Evolutionary conservation across 2,329 filamentous ascomycete genomes (phyloP).

Genomic region (Fusarium virguliforme): DNA sequence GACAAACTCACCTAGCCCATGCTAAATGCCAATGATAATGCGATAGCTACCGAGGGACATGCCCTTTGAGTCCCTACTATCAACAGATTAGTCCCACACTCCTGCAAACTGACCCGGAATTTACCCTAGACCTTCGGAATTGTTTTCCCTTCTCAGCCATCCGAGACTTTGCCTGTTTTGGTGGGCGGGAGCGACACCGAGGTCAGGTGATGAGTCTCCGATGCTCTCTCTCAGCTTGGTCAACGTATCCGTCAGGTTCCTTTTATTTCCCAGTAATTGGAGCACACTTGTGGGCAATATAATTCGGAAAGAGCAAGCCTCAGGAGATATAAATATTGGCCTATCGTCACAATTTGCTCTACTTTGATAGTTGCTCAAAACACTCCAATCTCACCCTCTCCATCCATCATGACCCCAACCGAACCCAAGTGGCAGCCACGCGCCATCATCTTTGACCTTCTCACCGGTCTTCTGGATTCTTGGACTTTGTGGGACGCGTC

Average conservation of each 20-base stretch:
- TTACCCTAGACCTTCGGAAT: neutral
- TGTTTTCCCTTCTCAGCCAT: no score
- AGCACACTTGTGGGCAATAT: neutral
- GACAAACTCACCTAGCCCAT: no score
- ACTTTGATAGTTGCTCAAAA: neutral
- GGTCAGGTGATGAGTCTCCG: neutral
- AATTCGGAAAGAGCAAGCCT: neutral
- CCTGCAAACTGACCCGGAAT: neutral
- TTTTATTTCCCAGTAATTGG: neutral
- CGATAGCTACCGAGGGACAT: no score
- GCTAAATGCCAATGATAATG: no score
- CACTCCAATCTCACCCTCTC: neutral
- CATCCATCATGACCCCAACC: neutral
- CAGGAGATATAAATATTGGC: neutral
- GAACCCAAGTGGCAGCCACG: conserved; percentile 50
- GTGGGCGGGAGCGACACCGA: conserved; percentile 3
- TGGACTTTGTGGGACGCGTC: conserved; percentile 59
- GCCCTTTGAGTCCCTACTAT: no score
- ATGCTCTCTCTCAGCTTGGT: neutral
- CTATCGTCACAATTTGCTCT: neutral
- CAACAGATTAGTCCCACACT: no score
- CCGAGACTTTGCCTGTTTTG: conserved; percentile 1
- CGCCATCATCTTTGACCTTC: conserved; percentile 60
- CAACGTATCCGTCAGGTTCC: neutral
- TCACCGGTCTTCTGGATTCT: conserved; percentile 59